Evolutionary conservation across 352 stramenopile species (phyloP).

Genomic region (Pythium plurisporium): DNA sequence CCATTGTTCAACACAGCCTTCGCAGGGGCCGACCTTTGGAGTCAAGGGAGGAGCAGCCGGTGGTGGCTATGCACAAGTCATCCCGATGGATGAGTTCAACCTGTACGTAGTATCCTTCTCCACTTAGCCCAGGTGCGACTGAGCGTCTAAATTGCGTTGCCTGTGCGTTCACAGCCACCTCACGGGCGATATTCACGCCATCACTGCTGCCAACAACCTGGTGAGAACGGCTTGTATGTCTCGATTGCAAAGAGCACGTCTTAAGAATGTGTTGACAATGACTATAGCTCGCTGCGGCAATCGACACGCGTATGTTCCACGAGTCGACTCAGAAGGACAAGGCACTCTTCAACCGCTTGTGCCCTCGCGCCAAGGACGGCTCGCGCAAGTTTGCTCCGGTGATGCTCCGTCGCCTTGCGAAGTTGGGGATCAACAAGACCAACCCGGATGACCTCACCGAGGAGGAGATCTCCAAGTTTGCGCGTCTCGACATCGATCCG

Average conservation of each 20-base stretch:
- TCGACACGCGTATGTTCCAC: constrained; percentile 98
- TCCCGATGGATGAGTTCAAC: constrained; percentile 98
- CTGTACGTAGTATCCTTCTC: constrained; percentile 74
- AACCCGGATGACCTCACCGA: constrained; percentile 92
- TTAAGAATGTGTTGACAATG: background rate
- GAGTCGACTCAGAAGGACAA: constrained; percentile 86
- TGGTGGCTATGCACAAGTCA: constrained; percentile 92
- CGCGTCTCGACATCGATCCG: constrained; percentile 94
- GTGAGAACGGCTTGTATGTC: too few species aligned
- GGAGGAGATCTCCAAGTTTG: constrained; percentile 92
- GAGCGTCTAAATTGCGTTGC: background rate
- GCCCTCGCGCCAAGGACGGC: constrained; percentile 77
- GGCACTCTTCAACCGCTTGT: constrained; percentile 83
- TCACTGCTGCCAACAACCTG: constrained; percentile 98
- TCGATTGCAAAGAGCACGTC: background rate
- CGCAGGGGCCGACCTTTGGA: constrained; percentile 97
- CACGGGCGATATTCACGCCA: constrained; percentile 98
- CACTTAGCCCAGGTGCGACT: too few species aligned
- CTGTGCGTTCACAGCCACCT: constrained; percentile 75
- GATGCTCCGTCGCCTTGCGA: constrained; percentile 93
- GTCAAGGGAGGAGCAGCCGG: constrained; percentile 92
- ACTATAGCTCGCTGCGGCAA: constrained; percentile 90
- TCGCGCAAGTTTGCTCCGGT: constrained; percentile 83
- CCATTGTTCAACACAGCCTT: constrained; percentile 77
- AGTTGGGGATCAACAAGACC: constrained; percentile 93